Conservation (phyloP, 768 basidiomycete species). For the Scleroderma bovista region DNA sequence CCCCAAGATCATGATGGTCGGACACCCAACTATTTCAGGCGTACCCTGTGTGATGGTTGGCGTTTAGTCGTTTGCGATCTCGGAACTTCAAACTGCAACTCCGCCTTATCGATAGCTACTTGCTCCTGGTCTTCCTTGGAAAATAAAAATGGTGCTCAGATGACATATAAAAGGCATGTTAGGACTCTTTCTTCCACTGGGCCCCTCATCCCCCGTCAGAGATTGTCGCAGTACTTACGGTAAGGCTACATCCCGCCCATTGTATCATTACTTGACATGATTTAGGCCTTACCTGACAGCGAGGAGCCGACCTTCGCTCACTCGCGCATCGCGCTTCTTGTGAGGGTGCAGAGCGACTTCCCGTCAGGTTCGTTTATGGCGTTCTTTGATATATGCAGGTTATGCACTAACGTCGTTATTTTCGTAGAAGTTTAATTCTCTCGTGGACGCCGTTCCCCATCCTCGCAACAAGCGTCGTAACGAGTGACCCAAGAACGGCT, state of each 20-base stretch:
- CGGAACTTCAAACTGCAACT: conserved; percentile 21
- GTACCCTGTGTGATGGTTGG: conserved; percentile 15
- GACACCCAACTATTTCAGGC: conserved; percentile 17
- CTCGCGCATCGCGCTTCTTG: conserved; percentile 72
- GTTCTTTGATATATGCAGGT: background rate
- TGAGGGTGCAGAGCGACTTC: conserved; percentile 56
- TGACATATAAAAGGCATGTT: conserved; percentile 27
- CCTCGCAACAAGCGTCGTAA: conserved; percentile 70
- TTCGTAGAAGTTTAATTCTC: conserved; percentile 22
- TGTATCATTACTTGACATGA: conserved; percentile 7
- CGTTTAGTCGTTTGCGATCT: conserved; percentile 11
- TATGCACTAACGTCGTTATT: conserved; percentile 4
- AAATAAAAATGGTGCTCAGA: conserved; percentile 8
- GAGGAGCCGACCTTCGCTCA: conserved; percentile 44
- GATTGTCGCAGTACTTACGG: conserved; percentile 26
- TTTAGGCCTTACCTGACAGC: conserved; percentile 35
- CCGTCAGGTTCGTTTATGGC: conserved; percentile 37
- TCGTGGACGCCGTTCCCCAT: conserved; percentile 54
- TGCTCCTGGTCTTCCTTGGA: conserved; percentile 11
- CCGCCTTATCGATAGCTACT: conserved; percentile 27
- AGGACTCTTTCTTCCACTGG: conserved; percentile 17
- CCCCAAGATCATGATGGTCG: conserved; percentile 12
- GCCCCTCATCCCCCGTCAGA: conserved; percentile 29
- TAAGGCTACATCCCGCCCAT: conserved; percentile 13
- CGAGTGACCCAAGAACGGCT: conserved; percentile 71